A percentile compares a stretch with the other conserved stretches of the same genome.
Evolutionary conservation across 176 grass and related monocot genomes (phyloP).

Genomic region (Carex kokanica): DNA sequence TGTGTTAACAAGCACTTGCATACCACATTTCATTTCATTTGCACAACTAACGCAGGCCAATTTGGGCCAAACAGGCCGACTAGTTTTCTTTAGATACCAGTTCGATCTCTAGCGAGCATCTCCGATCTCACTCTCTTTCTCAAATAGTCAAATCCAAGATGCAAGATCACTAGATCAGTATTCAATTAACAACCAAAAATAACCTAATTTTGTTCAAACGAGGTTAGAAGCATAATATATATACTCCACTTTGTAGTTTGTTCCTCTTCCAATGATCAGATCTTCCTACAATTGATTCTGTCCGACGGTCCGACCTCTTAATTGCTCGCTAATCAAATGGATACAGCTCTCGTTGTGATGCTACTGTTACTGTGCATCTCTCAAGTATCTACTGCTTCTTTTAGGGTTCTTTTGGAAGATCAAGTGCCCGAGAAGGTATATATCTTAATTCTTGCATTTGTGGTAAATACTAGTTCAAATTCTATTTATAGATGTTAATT

Average conservation of each 20-base stretch:
- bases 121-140: background rate
- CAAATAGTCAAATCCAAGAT: background rate
- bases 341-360: slow-evolving; percentile 8
- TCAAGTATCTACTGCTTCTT: slow-evolving; percentile 22
- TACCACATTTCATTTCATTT: too few relatives aligned
- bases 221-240: background rate
- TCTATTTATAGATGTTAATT: background rate
- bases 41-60: background rate
- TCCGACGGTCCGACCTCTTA: background rate
- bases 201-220: background rate
- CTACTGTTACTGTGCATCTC: slow-evolving; percentile 20
- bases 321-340: background rate
- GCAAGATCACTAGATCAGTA: background rate
- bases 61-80: background rate
- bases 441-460: background rate
- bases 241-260: background rate
- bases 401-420: slow-evolving; percentile 34
- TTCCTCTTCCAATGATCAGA: background rate
- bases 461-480: background rate
- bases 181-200: background rate
- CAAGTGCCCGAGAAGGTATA: slow-evolving; percentile 26
- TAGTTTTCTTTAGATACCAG: too few relatives aligned
- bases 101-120: background rate
- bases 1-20: background rate
- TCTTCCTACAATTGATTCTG: background rate